Conservation (phyloP, 345 rosid species). For the Nasturtium officinale region DNA sequence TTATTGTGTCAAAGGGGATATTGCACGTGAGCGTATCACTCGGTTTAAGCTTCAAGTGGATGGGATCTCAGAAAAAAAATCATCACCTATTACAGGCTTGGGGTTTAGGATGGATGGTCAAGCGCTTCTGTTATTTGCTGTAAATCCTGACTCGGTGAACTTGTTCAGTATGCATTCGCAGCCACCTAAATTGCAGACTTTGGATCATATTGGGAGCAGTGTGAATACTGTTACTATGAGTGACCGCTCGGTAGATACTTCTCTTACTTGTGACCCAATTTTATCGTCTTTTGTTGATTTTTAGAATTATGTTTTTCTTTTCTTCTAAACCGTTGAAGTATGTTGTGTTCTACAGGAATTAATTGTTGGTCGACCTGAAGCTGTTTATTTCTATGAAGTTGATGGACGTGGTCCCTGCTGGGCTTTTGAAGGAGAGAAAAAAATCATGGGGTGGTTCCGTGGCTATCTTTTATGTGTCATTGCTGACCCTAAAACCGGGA, state of each 20-base stretch:
- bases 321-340: slow-evolving; percentile 7
- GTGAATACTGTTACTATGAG: slow-evolving; percentile 83
- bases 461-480: slow-evolving; percentile 92
- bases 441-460: slow-evolving; percentile 90
- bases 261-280: neutral
- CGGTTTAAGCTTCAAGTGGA: slow-evolving; percentile 87
- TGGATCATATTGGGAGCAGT: slow-evolving; percentile 83
- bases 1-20: slow-evolving; percentile 96
- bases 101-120: slow-evolving; percentile 92
- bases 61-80: slow-evolving; percentile 46
- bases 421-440: slow-evolving; percentile 99
- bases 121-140: slow-evolving; percentile 82
- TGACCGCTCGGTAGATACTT: slow-evolving; percentile 70
- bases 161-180: slow-evolving; percentile 76
- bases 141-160: slow-evolving; percentile 72
- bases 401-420: slow-evolving; percentile 99
- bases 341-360: slow-evolving; percentile 64
- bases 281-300: slow-evolving; percentile 2
- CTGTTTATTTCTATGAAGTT: slow-evolving; percentile 91
- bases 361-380: slow-evolving; percentile 92
- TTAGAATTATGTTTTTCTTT: slow-evolving; percentile 6
- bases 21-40: slow-evolving; percentile 88
- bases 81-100: slow-evolving; percentile 65
- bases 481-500: slow-evolving; percentile 79
- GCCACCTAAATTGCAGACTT: slow-evolving; percentile 70